Evolutionary conservation across 768 basidiomycete species (phyloP).

Genomic region (Coprinellus aureogranulatus): DNA sequence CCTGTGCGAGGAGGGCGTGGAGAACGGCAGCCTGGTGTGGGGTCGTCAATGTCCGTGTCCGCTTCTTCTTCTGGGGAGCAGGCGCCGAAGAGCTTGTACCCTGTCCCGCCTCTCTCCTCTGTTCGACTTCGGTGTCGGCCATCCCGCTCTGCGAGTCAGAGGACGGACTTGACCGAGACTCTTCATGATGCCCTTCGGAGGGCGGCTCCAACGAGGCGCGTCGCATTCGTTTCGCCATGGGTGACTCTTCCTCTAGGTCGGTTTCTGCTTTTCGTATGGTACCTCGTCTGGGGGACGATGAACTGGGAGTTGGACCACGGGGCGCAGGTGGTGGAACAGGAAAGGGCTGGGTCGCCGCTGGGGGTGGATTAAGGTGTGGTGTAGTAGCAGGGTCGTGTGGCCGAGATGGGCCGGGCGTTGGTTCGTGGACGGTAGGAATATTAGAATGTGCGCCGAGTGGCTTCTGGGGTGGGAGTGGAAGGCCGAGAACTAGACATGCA

Average conservation of each 20-base stretch:
- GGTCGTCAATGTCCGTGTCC: slow-evolving; percentile 81
- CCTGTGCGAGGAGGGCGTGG: slow-evolving; percentile 83
- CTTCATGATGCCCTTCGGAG: slow-evolving; percentile 19
- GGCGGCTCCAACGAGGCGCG: slow-evolving; percentile 30
- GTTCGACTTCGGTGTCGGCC: slow-evolving; percentile 59
- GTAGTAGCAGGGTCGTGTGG: slow-evolving; percentile 36
- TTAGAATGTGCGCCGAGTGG: slow-evolving; percentile 29
- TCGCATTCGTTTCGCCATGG: slow-evolving; percentile 45
- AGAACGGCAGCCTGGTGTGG: slow-evolving; percentile 88
- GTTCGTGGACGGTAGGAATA: slow-evolving; percentile 28
- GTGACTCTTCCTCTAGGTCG: slow-evolving; percentile 18
- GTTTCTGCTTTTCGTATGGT: slow-evolving; percentile 23
- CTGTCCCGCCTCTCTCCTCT: slow-evolving; percentile 24
- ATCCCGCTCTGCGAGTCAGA: slow-evolving; percentile 54
- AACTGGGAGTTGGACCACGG: slow-evolving; percentile 14
- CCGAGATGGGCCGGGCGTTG: slow-evolving; percentile 43
- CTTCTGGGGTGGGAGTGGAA: slow-evolving; percentile 44
- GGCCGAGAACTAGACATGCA: slow-evolving; percentile 53
- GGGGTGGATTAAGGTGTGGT: slow-evolving; percentile 13
- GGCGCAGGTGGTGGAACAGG: slow-evolving; percentile 23
- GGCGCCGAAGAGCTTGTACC: slow-evolving; percentile 37
- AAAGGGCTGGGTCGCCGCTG: slow-evolving; percentile 12
- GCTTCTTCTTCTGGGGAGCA: slow-evolving; percentile 71
- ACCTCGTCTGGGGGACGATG: slow-evolving; percentile 19
- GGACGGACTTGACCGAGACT: slow-evolving; percentile 34